A percentile compares a stretch with the other conserved stretches of the same genome.
Conservation (phyloP, 768 basidiomycete species). For the Lanmaoa rubissima region DNA sequence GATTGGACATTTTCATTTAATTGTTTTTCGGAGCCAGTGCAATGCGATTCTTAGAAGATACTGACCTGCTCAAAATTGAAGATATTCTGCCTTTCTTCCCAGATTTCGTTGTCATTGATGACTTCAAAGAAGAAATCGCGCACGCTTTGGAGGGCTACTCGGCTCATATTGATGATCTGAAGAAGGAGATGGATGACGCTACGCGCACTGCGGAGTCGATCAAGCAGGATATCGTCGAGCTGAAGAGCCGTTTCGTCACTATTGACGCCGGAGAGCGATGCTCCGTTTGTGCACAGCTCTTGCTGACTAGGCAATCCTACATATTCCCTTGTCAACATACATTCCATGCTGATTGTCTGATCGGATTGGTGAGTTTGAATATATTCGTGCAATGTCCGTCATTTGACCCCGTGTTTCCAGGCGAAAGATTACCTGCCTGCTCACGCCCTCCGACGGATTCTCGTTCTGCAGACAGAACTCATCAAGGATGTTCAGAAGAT, state of each 20-base stretch:
- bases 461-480: slow-evolving; percentile 82
- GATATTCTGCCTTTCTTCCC: slow-evolving; percentile 99
- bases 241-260: slow-evolving; percentile 89
- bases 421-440: slow-evolving; percentile 90
- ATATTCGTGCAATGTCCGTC: background rate
- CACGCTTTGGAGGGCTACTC: slow-evolving; percentile 94
- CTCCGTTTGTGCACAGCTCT: slow-evolving; percentile 68
- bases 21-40: slow-evolving; percentile 53
- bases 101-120: slow-evolving; percentile 98
- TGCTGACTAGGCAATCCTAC: slow-evolving; percentile 92
- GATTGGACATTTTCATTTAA: background rate
- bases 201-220: slow-evolving; percentile 90
- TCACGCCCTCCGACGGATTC: slow-evolving; percentile 76
- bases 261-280: slow-evolving; percentile 87
- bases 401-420: slow-evolving; percentile 40
- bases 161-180: slow-evolving; percentile 83
- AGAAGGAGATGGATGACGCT: slow-evolving; percentile 95
- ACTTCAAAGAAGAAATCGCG: slow-evolving; percentile 99
- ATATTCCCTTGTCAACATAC: slow-evolving; percentile 98
- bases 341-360: slow-evolving; percentile 97
- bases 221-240: slow-evolving; percentile 82
- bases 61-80: slow-evolving; percentile 94
- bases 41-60: slow-evolving; percentile 94
- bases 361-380: slow-evolving; percentile 71
- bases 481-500: slow-evolving; percentile 49